Conservation (phyloP, 2,329 filamentous ascomycete species). For the Talaromyces amestolkiae region DNA sequence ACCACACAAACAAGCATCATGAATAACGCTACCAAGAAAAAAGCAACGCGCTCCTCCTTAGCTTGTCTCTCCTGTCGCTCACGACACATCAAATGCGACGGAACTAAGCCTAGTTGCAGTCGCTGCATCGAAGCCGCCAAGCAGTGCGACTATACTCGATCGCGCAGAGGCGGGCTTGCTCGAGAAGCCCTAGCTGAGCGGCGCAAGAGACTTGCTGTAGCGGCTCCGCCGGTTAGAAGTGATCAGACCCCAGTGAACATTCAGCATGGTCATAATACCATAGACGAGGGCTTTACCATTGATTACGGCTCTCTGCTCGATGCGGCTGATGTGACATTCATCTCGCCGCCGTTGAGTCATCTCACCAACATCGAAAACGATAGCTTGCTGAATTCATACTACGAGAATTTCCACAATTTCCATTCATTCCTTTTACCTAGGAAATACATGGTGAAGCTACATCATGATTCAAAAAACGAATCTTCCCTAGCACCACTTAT, state of each 20-base stretch:
- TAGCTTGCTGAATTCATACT: constrained; percentile 29
- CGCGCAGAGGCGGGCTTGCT: constrained; percentile 41
- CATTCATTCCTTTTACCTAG: constrained; percentile 32
- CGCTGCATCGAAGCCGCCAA: constrained; percentile 45
- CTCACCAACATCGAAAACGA: constrained; percentile 20
- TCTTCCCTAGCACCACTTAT: constrained; percentile 25
- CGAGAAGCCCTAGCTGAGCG: constrained; percentile 26
- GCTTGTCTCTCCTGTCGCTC: constrained; percentile 36
- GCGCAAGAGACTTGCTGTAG: constrained; percentile 22
- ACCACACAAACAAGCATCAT: not conserved
- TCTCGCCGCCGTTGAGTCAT: not conserved
- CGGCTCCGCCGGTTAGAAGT: not conserved
- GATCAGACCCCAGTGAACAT: not conserved
- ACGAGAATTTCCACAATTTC: constrained; percentile 31
- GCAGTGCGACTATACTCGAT: constrained; percentile 50
- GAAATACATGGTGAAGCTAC: constrained; percentile 21
- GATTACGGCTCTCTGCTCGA: not conserved
- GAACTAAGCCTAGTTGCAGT: constrained; percentile 42
- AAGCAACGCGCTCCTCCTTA: constrained; percentile 21
- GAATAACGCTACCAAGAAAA: not conserved
- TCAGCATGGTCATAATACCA: not conserved
- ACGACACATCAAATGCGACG: constrained; percentile 50
- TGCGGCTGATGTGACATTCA: not conserved
- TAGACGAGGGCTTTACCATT: not conserved
- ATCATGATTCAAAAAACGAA: constrained; percentile 10